phyloP scores from a whole-genome alignment of 306 rosid species.

The Prosopis cineraria region DNA sequence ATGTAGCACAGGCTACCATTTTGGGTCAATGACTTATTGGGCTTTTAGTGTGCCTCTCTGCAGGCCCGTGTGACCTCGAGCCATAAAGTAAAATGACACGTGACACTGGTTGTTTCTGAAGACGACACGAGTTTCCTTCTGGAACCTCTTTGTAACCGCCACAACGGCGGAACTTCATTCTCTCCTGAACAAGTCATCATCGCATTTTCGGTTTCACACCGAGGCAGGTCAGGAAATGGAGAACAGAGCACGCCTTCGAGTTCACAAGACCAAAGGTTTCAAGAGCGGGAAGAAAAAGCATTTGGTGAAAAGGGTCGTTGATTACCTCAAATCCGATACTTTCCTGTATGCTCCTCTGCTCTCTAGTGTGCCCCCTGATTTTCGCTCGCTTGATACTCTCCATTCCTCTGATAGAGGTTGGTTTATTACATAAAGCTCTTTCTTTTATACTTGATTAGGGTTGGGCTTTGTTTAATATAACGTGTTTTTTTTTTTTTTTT shows the following conservation, averaged over 20 bases:
- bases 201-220: not conserved
- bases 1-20: not conserved
- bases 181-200: not conserved
- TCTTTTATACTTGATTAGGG: not conserved
- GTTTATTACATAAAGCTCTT: not conserved
- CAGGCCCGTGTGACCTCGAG: not conserved
- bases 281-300: slow-evolving; percentile 53
- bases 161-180: not conserved
- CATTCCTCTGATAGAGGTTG: slow-evolving; percentile 39
- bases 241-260: slow-evolving; percentile 29
- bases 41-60: not conserved
- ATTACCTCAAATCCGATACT: slow-evolving; percentile 61
- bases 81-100: slow-evolving; percentile 34
- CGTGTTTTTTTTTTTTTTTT: not conserved
- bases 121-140: slow-evolving; percentile 36
- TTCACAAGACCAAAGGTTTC: slow-evolving; percentile 37
- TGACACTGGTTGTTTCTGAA: slow-evolving; percentile 12
- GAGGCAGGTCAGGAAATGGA: slow-evolving; percentile 40
- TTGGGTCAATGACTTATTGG: not conserved
- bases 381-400: slow-evolving; percentile 16
- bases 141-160: slow-evolving; percentile 40
- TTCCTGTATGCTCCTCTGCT: slow-evolving; percentile 68
- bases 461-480: not conserved
- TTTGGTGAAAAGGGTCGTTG: slow-evolving; percentile 39
- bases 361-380: slow-evolving; percentile 36